Conservation (phyloP, 202 grass and related monocot species). For the Bolboschoenoplectus hybrid region DNA sequence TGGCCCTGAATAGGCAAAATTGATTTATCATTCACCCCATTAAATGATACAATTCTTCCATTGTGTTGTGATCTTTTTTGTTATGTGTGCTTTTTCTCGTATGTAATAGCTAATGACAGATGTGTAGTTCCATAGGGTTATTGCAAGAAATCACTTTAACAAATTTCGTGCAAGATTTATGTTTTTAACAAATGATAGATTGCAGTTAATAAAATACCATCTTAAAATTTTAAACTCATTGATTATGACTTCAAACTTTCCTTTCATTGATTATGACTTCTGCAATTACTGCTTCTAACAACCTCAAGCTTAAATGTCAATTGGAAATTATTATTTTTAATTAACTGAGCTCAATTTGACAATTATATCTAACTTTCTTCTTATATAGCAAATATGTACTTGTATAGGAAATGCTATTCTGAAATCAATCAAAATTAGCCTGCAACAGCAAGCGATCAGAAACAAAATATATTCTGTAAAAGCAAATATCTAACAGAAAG, state of each 20-base stretch:
- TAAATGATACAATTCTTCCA: neutral
- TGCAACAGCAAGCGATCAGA: neutral
- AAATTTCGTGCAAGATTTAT: neutral
- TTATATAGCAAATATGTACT: neutral
- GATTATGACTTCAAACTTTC: neutral
- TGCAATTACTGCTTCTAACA: neutral
- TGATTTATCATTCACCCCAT: neutral
- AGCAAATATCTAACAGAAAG: neutral
- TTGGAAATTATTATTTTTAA: neutral
- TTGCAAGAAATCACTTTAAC: neutral
- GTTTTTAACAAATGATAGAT: neutral
- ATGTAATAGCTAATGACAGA: conserved; percentile 1
- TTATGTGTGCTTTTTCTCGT: neutral
- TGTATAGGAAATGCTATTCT: neutral
- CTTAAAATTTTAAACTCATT: neutral
- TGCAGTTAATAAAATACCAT: neutral
- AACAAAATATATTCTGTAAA: neutral
- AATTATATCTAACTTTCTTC: neutral
- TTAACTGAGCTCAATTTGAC: neutral
- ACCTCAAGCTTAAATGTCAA: neutral
- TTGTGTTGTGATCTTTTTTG: neutral
- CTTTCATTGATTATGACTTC: neutral
- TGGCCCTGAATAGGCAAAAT: conserved; percentile 56
- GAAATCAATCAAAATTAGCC: neutral
- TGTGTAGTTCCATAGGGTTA: neutral